phyloP scores from a whole-genome alignment of 495 filamentous ascomycete genomes.

The Pyrenula massariospora region DNA sequence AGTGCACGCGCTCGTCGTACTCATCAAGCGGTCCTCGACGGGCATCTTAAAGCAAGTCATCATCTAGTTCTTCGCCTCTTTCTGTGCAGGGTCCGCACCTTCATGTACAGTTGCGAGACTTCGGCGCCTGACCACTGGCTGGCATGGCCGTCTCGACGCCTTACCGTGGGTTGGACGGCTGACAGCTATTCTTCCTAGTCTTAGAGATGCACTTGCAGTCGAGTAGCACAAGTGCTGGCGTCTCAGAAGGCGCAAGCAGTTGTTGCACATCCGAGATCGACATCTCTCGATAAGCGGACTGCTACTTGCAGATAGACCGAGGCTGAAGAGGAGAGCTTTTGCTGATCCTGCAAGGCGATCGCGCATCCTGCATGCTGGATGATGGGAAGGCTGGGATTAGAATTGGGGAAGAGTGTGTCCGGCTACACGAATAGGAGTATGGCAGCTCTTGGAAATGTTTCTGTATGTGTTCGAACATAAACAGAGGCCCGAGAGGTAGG shows the following conservation, averaged over 20 bases:
- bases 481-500: no score
- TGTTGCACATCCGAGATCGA: neutral
- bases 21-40: slow-evolving; percentile 64
- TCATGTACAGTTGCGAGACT: neutral
- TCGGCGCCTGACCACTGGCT: neutral
- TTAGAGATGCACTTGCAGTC: neutral
- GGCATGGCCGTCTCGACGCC: neutral
- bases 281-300: neutral
- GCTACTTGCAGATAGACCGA: neutral
- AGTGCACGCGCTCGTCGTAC: slow-evolving; percentile 68
- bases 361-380: neutral
- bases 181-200: neutral
- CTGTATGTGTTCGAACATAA: no score
- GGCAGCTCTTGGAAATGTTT: no score
- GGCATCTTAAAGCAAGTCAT: neutral
- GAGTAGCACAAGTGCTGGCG: neutral
- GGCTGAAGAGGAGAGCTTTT: neutral
- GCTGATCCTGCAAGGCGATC: neutral
- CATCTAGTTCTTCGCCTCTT: neutral
- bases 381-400: no score
- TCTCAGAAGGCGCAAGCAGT: neutral
- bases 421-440: no score
- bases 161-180: neutral
- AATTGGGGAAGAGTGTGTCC: no score
- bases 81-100: neutral